Base-by-base conservation (phyloP, 768 basidiomycete species). In the Naganishia randhawae region DNA sequence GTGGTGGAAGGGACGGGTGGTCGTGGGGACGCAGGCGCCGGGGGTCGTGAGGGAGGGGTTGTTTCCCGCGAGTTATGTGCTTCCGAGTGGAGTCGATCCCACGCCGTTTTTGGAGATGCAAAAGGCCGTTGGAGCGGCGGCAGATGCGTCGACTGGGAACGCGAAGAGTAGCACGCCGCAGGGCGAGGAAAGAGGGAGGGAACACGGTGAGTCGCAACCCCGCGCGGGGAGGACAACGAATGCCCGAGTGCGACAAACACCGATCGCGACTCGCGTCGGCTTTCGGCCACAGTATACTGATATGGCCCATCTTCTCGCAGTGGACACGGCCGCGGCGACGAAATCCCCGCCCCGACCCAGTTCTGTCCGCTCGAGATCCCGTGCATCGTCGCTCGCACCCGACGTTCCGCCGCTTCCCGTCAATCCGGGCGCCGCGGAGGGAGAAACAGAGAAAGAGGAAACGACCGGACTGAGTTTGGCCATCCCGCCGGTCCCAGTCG, bases 1-100 rank as follows among this genome's bases (percentile, higher is more conserved):
- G 19, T 98, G 96, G 96, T 98, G 92, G 92, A 85, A 86, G 84
- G 88, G 88, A 66, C 76, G 84, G 45, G 22, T n/a, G 25, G 63
- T 64, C 54, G 41, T 35, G 51, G 51, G 51, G 31, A 25, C 29
- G 29, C 4, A 29, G 51, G 51, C 6, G 4, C 96, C 93, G 80
- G 77, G 84, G 7, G 82, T 85, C 14, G 95, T 94, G 5, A 87
- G 87, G 77, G 81, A 85, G n/a, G 96, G 96, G 2, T 82, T 99
- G 13, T 98, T 99, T 75, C 96, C 96, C 2, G 69, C 69, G n/a
- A 68, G 67, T 68, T 68, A 85, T 89, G 73, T 88, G 86, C 70
- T 67, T 50, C 57, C 67, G 31, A 41, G 41, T 10, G 67, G 67
- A 17, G 67, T 54, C 9, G 66, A 67, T 39, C 55, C 66, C n/a